phyloP scores from a whole-genome alignment of 441 rosid species.

The Corymbia calophylla region DNA sequence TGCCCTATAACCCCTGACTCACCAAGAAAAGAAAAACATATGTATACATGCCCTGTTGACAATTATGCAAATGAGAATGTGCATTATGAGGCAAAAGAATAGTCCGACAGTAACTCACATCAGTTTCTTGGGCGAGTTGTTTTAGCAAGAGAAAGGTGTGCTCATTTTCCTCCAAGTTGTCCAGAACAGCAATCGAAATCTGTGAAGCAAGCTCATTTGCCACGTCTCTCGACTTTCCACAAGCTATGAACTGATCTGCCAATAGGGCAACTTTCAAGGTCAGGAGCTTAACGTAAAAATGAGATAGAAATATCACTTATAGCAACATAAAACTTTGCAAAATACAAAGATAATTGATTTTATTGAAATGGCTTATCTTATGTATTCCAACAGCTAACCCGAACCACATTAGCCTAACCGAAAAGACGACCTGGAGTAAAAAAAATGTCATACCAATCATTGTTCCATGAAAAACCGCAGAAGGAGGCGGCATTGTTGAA shows the following conservation, averaged over 20 bases:
- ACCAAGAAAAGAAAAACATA: not conserved
- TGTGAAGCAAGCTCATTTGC: slow-evolving; percentile 69
- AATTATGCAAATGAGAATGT: not conserved
- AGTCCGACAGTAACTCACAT: slow-evolving; percentile 33
- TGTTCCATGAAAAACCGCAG: slow-evolving; percentile 76
- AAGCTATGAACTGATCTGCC: slow-evolving; percentile 75
- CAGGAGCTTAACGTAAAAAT: not conserved
- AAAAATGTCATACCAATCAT: slow-evolving; percentile 52
- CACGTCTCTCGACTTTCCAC: slow-evolving; percentile 60
- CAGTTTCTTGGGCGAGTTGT: slow-evolving; percentile 64
- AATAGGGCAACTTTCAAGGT: slow-evolving; percentile 7
- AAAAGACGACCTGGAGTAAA: not conserved
- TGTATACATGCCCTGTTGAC: not conserved
- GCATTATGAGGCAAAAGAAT: not conserved
- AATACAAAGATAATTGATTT: not conserved
- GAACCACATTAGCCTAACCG: not conserved
- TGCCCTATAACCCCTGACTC: not conserved
- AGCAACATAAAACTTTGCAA: not conserved
- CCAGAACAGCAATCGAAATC: slow-evolving; percentile 79
- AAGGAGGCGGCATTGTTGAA: slow-evolving; percentile 44
- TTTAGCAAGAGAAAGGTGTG: slow-evolving; percentile 62
- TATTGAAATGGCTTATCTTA: not conserved
- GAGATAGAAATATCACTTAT: not conserved
- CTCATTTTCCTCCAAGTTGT: slow-evolving; percentile 68
- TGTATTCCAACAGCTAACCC: not conserved